phyloP scores from a whole-genome alignment of 2,329 filamentous ascomycete species.

The Trichoderma sp. region DNA sequence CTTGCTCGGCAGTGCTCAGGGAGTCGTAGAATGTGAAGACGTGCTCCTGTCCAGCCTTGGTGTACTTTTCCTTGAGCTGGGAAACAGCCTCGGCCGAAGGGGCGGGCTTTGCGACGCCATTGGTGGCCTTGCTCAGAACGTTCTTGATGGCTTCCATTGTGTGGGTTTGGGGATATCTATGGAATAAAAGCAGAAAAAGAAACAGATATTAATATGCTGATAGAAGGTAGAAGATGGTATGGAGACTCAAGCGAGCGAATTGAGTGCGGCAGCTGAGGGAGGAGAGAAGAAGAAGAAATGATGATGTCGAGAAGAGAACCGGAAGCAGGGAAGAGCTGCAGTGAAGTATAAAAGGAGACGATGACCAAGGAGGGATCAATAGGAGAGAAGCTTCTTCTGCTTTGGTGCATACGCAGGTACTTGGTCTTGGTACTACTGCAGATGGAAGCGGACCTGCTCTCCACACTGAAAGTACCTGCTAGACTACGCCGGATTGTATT shows the following conservation, averaged over 20 bases:
- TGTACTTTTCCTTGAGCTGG: conserved; percentile 68
- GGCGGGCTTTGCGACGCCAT: conserved; percentile 31
- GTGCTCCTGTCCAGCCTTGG: conserved; percentile 74
- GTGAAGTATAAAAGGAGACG: conserved; percentile 19
- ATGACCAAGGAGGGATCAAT: conserved; percentile 20
- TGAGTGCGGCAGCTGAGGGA: background rate
- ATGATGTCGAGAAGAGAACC: conserved; percentile 12
- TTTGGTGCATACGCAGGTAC: background rate
- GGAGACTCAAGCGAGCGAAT: conserved; percentile 9
- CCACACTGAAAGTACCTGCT: background rate
- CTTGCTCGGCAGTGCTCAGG: conserved; percentile 70
- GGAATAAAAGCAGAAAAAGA: background rate
- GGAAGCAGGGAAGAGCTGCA: conserved; percentile 24
- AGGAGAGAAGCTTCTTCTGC: conserved; percentile 20
- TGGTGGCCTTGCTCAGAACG: conserved; percentile 37
- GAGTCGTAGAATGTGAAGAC: conserved; percentile 81
- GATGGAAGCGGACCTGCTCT: background rate
- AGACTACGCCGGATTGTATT: background rate
- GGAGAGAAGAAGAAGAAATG: conserved; percentile 15
- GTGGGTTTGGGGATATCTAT: background rate
- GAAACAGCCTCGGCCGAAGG: conserved; percentile 65
- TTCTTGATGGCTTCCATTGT: conserved; percentile 47
- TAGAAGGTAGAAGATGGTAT: background rate
- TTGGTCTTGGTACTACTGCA: background rate
- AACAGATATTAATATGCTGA: background rate